Evolutionary conservation across 192 early-diverging fungal species (phyloP), one percentile per base, ranked within the genome.

Genomic region (Coemansia interrupta): DNA sequence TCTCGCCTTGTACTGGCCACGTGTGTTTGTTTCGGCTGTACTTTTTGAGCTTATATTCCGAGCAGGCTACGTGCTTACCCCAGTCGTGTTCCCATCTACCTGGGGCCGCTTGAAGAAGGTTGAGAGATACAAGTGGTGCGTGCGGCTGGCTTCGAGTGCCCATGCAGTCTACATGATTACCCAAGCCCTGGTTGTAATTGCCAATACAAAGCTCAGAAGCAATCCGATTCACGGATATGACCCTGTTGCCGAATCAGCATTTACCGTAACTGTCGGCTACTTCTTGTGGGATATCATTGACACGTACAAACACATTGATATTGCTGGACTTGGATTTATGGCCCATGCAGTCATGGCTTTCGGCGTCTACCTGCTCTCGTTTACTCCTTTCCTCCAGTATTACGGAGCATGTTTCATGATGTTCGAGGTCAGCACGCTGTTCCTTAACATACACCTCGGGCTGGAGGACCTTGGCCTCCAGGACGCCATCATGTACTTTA

Each of bases 251-350:
- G 89, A 87, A 20, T 83, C 84, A 15, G 85, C 88, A 23, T 90
- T 88, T 64, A 82, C 92, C 11, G 69, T 96, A 15, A 81, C 89
- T 22, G 83, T 87, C 51, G 92, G 93, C 76, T 91, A 93, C 68
- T 97, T 97, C 72, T 63, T 94, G 30, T 97, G 94, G 94, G 94
- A 97, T 70, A 84, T 86, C 0, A 32, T 91, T 48, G 72, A 87
- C 28, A 87, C 82, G 5, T 69, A 92, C 38, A 70, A 73, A 29
- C 77, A 92, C 55, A 54, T 89, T n/a, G 82, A 84, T 44, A 65
- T 88, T 41, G 83, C 85, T 66, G 92, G 90, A 15, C 54, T 86
- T 32, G 90, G 87, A 5, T 92, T 92, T 65, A 88, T 91, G 54
- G 63, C 87, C 14, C 95, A 97, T 60, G 95, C 90, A 8, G 19